Evolutionary conservation across 257 asterid species (phyloP), one percentile per base, ranked within the genome.

Genomic region (Solanum chilense): DNA sequence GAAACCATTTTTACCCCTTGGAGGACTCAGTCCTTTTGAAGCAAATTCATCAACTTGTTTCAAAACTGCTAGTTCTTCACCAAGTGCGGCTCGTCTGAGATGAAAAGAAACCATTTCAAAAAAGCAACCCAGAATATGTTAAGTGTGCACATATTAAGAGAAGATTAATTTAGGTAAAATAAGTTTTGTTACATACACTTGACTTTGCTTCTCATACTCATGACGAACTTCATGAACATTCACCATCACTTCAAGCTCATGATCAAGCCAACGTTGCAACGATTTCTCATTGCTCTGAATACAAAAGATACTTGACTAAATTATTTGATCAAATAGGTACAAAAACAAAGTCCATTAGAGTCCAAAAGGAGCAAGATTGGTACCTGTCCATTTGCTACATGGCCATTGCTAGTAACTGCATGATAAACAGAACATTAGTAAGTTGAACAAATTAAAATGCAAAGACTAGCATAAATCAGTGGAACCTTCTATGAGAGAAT

Each of bases 221-320:
- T 90, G 94, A 64, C 99, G 99, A 88, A 97, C 99, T 97, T 97
- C 99, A 88, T 97, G 99, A 90, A 97, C 94, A 91, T 97, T 94
- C 91, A 97, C 99, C 99, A 94, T 92, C 87, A 97, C 98, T 90
- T 97, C 99, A 42, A 97, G 97, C 92, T 97, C 99, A 29, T 97
- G 99, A 90, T 95, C 99, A 88, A 97, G 94, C 99, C 99, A 97
- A 56, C 98, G 95, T 70, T 94, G 99, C 93, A 94, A 89, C 68
- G 98, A 89, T 90, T 96, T 96, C 86, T 97, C 99, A 35, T 95
- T 94, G 92, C 90, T 93, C 99, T 96, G 96, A 69, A 87, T 60
- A 31, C 16, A 85, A 88, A 87, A 74, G 47, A 12, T 70, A 77
- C 62, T 64, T 42, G 87, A 31, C 21, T 85, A 87, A 33, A 25